Base-by-base conservation (phyloP, 306 rosid genomes). In the Quercus glauca region DNA sequence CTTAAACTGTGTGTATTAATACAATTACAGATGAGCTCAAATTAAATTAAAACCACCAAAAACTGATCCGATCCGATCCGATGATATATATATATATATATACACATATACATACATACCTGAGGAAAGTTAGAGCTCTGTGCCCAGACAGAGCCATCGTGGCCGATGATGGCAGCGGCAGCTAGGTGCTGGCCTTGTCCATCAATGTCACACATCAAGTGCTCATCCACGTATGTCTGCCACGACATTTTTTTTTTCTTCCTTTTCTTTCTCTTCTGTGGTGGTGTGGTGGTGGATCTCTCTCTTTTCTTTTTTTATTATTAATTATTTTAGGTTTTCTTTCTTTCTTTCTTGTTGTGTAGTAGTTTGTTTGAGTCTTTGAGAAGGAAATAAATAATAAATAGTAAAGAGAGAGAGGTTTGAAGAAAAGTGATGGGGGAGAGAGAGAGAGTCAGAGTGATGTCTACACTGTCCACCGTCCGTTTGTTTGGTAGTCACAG, bases 181-280 rank as follows among this genome's bases (percentile, higher is more conserved):
- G 88, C 0, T 84, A 94, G 98, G 56, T 85, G 89, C 23, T 92
- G 91, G 52, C 97, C 94, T 0, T 88, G 85, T 81, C 94, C 97
- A 28, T 94, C 98, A 15, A 89, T 87, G 70, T 94, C 98, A 79
- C 98, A 94, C 97, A 94, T 91, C 97, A 94, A 86, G 78, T 94
- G 98, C 0, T 94, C 98, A 74, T 94, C 98, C 1, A 94, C 98
- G 55, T 94, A 94, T 2, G 98, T 82, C 83, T 94, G 97, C 98
- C 97, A 94, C 85, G 98, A 94, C 98, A 94, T 94, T 77, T 85
- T 85, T 18, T 8, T n/a, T 6, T 29, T 28, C 14, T 64, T 52
- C 53, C 71, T 31, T 3, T 18, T 58, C 14, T 11, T 12, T 17
- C 15, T 17, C 45, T 33, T 31, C 20, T 14, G 14, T 6, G 21